phyloP scores from a whole-genome alignment of 2,329 filamentous ascomycete genomes.

The Colletotrichum somersetense region DNA sequence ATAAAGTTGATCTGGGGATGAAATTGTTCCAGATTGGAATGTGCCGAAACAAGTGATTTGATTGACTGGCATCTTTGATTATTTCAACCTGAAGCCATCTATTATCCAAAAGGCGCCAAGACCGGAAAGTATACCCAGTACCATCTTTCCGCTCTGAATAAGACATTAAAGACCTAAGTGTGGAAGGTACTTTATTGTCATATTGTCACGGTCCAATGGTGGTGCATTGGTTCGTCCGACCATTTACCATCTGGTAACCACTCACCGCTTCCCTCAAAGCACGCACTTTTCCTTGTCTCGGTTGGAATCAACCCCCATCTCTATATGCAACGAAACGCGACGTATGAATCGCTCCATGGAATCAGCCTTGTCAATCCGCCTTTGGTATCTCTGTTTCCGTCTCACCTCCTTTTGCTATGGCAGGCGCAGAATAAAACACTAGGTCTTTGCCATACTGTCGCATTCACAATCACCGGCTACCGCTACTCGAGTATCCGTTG shows the following conservation, averaged over 20 bases:
- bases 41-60: neutral
- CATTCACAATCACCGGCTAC: neutral
- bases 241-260: neutral
- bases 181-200: neutral
- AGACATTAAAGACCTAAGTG: no score
- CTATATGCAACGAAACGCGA: slow-evolving; percentile 20
- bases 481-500: slow-evolving; percentile 33
- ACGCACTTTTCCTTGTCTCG: slow-evolving; percentile 20
- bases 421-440: neutral
- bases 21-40: neutral
- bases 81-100: neutral
- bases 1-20: neutral
- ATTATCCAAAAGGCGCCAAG: neutral
- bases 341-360: slow-evolving; percentile 13
- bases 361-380: neutral
- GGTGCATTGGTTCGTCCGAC: neutral
- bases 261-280: neutral
- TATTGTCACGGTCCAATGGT: neutral
- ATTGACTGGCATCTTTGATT: neutral
- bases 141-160: neutral
- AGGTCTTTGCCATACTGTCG: neutral
- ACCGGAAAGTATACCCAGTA: no score
- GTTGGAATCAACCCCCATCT: slow-evolving; percentile 21
- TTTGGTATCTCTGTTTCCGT: neutral
- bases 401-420: neutral